Evolutionary conservation across 495 filamentous ascomycete species (phyloP).

Genomic region (Immersiella caudata): DNA sequence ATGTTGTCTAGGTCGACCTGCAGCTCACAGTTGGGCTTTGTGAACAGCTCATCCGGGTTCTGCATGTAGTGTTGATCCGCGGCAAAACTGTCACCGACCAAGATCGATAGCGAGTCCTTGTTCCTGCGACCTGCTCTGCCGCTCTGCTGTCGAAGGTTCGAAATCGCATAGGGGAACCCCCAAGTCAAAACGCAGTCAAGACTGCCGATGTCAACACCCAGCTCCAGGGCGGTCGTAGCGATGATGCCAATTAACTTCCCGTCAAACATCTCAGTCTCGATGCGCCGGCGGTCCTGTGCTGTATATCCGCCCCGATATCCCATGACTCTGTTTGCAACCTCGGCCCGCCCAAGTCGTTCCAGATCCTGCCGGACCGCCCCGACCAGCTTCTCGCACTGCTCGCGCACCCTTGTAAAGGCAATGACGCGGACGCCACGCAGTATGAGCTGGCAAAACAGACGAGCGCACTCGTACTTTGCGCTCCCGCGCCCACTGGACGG

Average conservation of each 20-base stretch:
- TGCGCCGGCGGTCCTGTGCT: slow-evolving; percentile 84
- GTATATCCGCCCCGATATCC: slow-evolving; percentile 96
- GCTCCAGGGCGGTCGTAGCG: slow-evolving; percentile 88
- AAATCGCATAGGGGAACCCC: slow-evolving; percentile 93
- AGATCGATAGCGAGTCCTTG: slow-evolving; percentile 87
- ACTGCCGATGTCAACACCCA: slow-evolving; percentile 94
- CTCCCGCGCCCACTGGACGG: slow-evolving; percentile 84
- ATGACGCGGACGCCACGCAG: slow-evolving; percentile 90
- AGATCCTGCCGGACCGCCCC: slow-evolving; percentile 80
- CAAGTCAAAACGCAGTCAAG: slow-evolving; percentile 93
- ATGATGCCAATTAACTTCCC: slow-evolving; percentile 92
- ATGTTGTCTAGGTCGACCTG: slow-evolving; percentile 90
- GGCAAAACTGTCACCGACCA: slow-evolving; percentile 90
- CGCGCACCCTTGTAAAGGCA: slow-evolving; percentile 85
- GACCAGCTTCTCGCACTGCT: slow-evolving; percentile 84
- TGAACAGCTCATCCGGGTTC: slow-evolving; percentile 96
- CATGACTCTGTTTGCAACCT: slow-evolving; percentile 82
- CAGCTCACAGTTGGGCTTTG: slow-evolving; percentile 82
- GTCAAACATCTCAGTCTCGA: slow-evolving; percentile 97
- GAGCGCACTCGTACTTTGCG: slow-evolving; percentile 79
- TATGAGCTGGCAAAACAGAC: slow-evolving; percentile 87
- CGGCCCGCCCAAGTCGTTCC: slow-evolving; percentile 66
- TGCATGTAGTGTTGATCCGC: slow-evolving; percentile 97
- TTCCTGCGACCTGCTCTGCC: slow-evolving; percentile 91
- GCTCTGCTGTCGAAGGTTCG: slow-evolving; percentile 92